Evolutionary conservation across 345 rosid genomes (phyloP).

Genomic region (Syzygium jambos): DNA sequence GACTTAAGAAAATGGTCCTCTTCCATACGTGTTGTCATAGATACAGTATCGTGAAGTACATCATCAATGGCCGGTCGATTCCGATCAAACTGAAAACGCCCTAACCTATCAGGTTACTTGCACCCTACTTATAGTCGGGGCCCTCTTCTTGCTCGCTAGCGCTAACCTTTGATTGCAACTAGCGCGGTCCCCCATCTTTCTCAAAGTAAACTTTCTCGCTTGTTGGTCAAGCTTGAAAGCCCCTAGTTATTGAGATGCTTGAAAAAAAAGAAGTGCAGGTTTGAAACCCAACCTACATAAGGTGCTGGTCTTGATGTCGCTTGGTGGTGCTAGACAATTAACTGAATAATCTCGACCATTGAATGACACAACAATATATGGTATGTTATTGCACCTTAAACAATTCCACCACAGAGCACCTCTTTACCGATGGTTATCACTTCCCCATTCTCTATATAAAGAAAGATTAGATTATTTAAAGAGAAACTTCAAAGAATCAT

Average conservation of each 20-base stretch:
- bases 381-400: not conserved
- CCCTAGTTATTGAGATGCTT: not conserved
- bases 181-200: not conserved
- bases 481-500: not conserved
- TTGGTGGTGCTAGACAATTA: not conserved
- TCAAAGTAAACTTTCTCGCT: not conserved
- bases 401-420: not conserved
- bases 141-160: not conserved
- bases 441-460: not conserved
- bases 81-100: not conserved
- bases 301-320: conserved; percentile 2
- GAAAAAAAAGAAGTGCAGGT: not conserved
- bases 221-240: not conserved
- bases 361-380: not conserved
- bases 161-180: not conserved
- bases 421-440: not conserved
- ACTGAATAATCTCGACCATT: not conserved
- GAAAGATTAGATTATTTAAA: not conserved
- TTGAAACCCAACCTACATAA: not conserved
- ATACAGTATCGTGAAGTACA: not conserved
- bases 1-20: not conserved
- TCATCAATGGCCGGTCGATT: not conserved
- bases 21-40: not conserved
- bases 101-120: not conserved
- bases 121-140: not conserved